Evolutionary conservation across 257 asterid species (phyloP), one percentile per base, ranked within the genome.

Genomic region (Paraleonurus japonicus): DNA sequence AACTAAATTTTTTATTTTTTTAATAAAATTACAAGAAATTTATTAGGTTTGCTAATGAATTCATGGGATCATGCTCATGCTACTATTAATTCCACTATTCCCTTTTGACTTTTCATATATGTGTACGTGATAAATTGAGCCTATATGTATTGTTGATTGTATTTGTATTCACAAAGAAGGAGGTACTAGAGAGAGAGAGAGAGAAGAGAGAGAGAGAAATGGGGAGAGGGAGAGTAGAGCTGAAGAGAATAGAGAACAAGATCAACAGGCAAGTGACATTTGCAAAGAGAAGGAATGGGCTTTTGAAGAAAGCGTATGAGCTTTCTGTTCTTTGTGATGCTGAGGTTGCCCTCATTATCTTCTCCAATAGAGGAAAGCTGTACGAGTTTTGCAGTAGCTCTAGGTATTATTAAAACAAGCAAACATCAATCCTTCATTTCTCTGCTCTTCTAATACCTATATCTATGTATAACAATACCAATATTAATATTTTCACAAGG

Each of bases 331-430:
- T 92, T 11, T 92, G 97, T 61, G 97, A 92, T 61, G 97, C 97
- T 76, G 97, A 92, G 82, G 96, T 92, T 71, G 96, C 96, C 72
- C 79, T 92, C 82, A 92, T 92, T 83, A 88, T 92, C 98, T 92
- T 92, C 98, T 92, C 96, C 87, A 92, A 90, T 88, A 89, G 98
- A 82, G 98, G 98, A 84, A 92, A 92, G 88, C 95, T 92, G 83
- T 92, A 86, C 84, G 98, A 92, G 86, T 92, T 92, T 70, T 92
- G 96, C 95, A 92, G 98, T 83, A 87, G 95, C 95, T 82, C 98
- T 88, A 92, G 96, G 98, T 92, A 88, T 85, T 92, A 88, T 85
- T 73, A 64, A 63, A 54, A 62, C 74, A 62, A 60, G 41, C 80
- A 71, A 70, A 81, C 78, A 76, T 5, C 37, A 24, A 26, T 37